These are phyloP conservation scores for Gossypium lobatum DNA, from an alignment of 441 rosid species.

Conservation along the genomic window DNA sequence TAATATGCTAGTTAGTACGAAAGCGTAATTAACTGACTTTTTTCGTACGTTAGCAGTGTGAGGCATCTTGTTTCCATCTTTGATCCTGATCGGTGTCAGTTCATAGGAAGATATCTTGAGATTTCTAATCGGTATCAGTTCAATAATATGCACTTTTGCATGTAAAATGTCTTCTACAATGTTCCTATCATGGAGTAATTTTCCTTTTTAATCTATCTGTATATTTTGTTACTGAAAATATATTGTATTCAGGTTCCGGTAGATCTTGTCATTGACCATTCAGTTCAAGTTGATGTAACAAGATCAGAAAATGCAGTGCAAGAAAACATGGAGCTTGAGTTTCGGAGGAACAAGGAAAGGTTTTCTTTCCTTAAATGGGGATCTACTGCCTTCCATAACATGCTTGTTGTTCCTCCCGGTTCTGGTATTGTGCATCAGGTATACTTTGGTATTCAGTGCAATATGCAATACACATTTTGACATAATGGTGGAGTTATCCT, in stretches of 20 bases:
- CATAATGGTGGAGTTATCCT: neutral
- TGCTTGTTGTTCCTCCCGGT: slow-evolving; percentile 99
- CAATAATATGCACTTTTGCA: neutral
- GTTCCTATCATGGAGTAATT: neutral
- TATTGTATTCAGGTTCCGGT: slow-evolving; percentile 75
- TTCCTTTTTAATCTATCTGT: slow-evolving; percentile 8
- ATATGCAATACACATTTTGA: neutral
- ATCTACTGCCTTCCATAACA: slow-evolving; percentile 80
- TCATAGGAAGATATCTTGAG: neutral
- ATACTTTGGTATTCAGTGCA: slow-evolving; percentile 12
- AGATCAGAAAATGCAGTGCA: slow-evolving; percentile 93
- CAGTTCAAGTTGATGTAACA: slow-evolving; percentile 97
- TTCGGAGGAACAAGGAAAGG: slow-evolving; percentile 95
- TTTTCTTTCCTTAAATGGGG: slow-evolving; percentile 99
- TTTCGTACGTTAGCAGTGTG: neutral
- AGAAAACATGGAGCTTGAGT: slow-evolving; percentile 92
- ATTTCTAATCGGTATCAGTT: neutral
- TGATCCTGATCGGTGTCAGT: neutral
- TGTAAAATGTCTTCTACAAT: neutral
- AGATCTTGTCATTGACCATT: slow-evolving; percentile 97
- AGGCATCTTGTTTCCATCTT: neutral
- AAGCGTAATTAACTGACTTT: neutral
- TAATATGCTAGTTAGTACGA: neutral
- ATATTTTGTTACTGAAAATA: neutral
- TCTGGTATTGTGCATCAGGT: slow-evolving; percentile 99